Evolutionary conservation across 192 early-diverging fungal species (phyloP).

Genomic region (Rhizoclosmatium globosum): DNA sequence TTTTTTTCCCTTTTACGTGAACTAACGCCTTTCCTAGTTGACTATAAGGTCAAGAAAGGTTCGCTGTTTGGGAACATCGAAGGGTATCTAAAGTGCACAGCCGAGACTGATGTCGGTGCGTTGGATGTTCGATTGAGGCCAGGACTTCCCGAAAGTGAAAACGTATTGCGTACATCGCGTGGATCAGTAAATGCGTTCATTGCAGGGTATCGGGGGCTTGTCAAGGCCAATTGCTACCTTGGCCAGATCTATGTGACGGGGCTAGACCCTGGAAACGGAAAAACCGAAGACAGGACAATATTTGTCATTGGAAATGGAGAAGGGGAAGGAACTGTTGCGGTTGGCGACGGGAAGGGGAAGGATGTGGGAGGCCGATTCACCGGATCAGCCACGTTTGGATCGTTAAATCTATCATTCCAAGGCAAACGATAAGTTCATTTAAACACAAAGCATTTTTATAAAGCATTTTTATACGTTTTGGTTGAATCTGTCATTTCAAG

Average conservation of each 20-base stretch:
- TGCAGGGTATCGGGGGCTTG: background rate
- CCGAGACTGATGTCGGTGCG: background rate
- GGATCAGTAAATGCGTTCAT: constrained; percentile 15
- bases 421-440: background rate
- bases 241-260: constrained; percentile 7
- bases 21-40: background rate
- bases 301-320: background rate
- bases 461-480: too few species aligned
- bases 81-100: background rate
- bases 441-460: too few species aligned
- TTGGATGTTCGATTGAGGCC: constrained; percentile 2
- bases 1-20: too few species aligned
- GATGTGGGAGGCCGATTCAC: background rate
- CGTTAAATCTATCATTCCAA: background rate
- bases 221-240: background rate
- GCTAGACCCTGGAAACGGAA: background rate
- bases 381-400: background rate
- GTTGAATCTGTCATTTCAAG: too few species aligned
- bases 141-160: background rate
- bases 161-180: background rate
- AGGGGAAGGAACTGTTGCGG: background rate
- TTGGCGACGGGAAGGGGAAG: background rate
- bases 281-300: background rate
- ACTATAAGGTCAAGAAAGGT: background rate
- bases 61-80: background rate